Evolutionary conservation across 1,284 basidiomycete species (phyloP).

Genomic region (Rhodotorula sp.): DNA sequence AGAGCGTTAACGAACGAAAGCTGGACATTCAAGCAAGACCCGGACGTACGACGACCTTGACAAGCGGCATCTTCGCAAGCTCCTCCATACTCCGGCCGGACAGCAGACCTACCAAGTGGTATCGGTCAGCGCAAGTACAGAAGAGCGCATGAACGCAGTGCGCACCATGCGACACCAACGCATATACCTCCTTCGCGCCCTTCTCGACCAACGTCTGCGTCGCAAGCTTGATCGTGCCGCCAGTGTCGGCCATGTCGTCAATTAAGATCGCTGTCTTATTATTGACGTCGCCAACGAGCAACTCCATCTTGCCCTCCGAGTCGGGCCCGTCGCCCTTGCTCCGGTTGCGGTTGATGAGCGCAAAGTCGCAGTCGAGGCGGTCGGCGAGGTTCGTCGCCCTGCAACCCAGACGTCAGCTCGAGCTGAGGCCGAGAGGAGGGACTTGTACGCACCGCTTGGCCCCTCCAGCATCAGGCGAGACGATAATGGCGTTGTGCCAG

Average conservation of each 20-base stretch:
- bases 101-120: constrained; percentile 64
- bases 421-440: neutral
- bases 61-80: constrained; percentile 74
- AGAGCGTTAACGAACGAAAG: neutral
- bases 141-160: neutral
- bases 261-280: constrained; percentile 93
- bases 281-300: constrained; percentile 93
- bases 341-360: constrained; percentile 87
- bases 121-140: neutral
- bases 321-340: constrained; percentile 56
- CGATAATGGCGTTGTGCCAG: constrained; percentile 88
- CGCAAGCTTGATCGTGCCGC: constrained; percentile 80
- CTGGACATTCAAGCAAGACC: neutral
- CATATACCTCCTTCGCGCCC: constrained; percentile 84
- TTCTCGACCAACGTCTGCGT: constrained; percentile 79
- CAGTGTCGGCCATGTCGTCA: constrained; percentile 98
- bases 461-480: constrained; percentile 95
- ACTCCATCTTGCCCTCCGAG: constrained; percentile 66
- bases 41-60: constrained; percentile 74
- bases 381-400: constrained; percentile 94
- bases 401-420: neutral
- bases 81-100: constrained; percentile 78
- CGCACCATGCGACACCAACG: constrained; percentile 86
- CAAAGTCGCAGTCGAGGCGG: constrained; percentile 92
- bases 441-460: constrained; percentile 75